Base-by-base conservation (phyloP, 225 moss, liverwort and hornwort genomes). In the Polytrichum formosum region DNA sequence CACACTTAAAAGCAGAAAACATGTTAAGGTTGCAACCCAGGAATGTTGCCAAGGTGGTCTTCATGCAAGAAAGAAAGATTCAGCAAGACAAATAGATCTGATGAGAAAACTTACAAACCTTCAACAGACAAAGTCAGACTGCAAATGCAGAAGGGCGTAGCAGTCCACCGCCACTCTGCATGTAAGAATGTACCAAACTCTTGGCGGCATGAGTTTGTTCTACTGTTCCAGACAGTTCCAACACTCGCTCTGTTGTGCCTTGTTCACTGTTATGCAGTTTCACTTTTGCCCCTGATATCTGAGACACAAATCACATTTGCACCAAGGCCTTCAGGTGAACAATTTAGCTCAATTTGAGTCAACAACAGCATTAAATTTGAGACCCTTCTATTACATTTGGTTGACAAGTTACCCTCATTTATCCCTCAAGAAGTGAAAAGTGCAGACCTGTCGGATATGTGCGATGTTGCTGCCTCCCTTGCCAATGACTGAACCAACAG, bases 231-330 rank as follows among this genome's bases (percentile, higher is more conserved):
- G 92, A 97, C 35, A 85, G 88, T 79, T 97, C 97, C 70, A 97
- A 81, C 74, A 97, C 90, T 74, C 97, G 82, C 71, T 97, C 97
- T 18, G 91, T 87, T 46, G 92, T 84, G 6, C 94, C 97, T 53
- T 89, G 91, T 76, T 94, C 86, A 77, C 87, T 87, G 72, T 94
- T 92, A 73, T 97, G 97, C 82, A 97, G 69, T 77, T 97, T 97
- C 63, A 97, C 97, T 82, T 92, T 97, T 67, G 97, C 97, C 74
- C 97, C 97, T 72, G 97, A 94, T 26, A 97, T 83, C 97, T 97
- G 76, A 55, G 26, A 25, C 21, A 74, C 29, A 55, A 23, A 35
- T 21, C 22, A 63, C n/a, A 54, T 46, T 13, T 13, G 27, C 78
- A 77, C 69, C 67, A 18, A 62, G 61, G 35, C 70, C 69, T 55